A percentile compares a stretch with the other conserved stretches of the same genome.
Evolutionary conservation across 2,329 filamentous ascomycete genomes (phyloP).

Genomic region (Monosporascus sp.): DNA sequence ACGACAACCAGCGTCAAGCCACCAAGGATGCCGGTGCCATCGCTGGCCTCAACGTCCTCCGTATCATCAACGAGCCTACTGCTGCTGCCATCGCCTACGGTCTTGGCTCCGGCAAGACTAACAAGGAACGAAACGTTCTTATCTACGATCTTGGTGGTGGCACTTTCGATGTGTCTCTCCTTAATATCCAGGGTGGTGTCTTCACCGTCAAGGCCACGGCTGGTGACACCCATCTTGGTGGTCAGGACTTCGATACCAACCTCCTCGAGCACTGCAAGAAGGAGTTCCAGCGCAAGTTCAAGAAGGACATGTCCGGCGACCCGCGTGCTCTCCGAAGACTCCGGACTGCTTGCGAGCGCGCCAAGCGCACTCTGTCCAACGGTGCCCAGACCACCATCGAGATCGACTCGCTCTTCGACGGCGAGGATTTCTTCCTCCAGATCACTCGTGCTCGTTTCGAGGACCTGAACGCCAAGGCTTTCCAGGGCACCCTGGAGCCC

Average conservation of each 20-base stretch:
- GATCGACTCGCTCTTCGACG: slow-evolving; percentile 95
- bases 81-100: slow-evolving; percentile 94
- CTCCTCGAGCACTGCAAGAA: slow-evolving; percentile 95
- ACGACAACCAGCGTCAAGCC: slow-evolving; percentile 93
- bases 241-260: slow-evolving; percentile 98
- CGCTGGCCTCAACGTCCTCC: slow-evolving; percentile 88
- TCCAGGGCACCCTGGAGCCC: slow-evolving; percentile 99
- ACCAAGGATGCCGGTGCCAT: slow-evolving; percentile 94
- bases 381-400: slow-evolving; percentile 92
- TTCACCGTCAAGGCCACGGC: slow-evolving; percentile 93
- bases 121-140: slow-evolving; percentile 79
- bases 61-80: slow-evolving; percentile 95
- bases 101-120: slow-evolving; percentile 66
- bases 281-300: slow-evolving; percentile 98
- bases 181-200: slow-evolving; percentile 85
- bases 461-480: slow-evolving; percentile 97
- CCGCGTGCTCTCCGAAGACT: slow-evolving; percentile 98
- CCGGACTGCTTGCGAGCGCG: slow-evolving; percentile 99
- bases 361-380: slow-evolving; percentile 94
- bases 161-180: slow-evolving; percentile 90
- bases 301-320: slow-evolving; percentile 87
- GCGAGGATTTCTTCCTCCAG: slow-evolving; percentile 97
- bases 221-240: slow-evolving; percentile 95
- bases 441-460: slow-evolving; percentile 98
- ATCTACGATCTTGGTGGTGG: slow-evolving; percentile 92